Evolutionary conservation across 2,329 filamentous ascomycete species (phyloP).

Genomic region (Paracoccidioides lutzii): DNA sequence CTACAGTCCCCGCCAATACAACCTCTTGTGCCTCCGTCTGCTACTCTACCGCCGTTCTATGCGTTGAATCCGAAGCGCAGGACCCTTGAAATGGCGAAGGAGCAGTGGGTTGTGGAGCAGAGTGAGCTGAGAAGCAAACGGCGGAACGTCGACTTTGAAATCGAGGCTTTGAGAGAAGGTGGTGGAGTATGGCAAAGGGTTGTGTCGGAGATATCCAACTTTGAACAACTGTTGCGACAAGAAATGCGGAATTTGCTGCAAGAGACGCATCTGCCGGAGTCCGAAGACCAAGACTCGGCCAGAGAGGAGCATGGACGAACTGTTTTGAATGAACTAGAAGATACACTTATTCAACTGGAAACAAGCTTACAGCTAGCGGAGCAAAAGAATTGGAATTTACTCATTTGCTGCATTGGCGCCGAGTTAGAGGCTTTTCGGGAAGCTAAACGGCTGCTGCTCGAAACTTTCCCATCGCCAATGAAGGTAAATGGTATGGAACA

Average conservation of each 20-base stretch:
- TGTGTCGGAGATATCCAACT: conserved; percentile 38
- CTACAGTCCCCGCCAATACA: conserved; percentile 35
- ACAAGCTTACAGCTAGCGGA: conserved; percentile 39
- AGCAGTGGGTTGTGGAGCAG: conserved; percentile 43
- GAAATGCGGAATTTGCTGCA: conserved; percentile 25
- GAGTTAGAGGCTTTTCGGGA: conserved; percentile 44
- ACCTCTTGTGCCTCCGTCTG: conserved; percentile 21
- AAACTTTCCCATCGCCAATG: conserved; percentile 18
- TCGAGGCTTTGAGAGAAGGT: conserved; percentile 45
- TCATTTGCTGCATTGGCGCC: conserved; percentile 49
- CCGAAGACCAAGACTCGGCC: conserved; percentile 5
- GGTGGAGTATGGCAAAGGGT: conserved; percentile 46
- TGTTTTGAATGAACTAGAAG: conserved; percentile 35
- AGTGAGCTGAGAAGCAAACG: conserved; percentile 33
- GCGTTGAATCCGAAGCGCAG: conserved; percentile 43
- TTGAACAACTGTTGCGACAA: conserved; percentile 37
- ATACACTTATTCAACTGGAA: conserved; percentile 36
- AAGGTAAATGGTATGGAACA: background rate
- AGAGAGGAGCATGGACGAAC: conserved; percentile 5
- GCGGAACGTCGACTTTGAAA: conserved; percentile 39
- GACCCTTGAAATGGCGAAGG: conserved; percentile 47
- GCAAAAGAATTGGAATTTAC: conserved; percentile 45
- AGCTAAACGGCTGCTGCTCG: conserved; percentile 25
- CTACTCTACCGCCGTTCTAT: conserved; percentile 31
- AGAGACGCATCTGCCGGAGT: conserved; percentile 11